A percentile compares a stretch with the other conserved stretches of the same genome.
These are phyloP conservation scores for Perkinsela sp. DNA, from an alignment of 208 protist species.

Conservation along the genomic window DNA sequence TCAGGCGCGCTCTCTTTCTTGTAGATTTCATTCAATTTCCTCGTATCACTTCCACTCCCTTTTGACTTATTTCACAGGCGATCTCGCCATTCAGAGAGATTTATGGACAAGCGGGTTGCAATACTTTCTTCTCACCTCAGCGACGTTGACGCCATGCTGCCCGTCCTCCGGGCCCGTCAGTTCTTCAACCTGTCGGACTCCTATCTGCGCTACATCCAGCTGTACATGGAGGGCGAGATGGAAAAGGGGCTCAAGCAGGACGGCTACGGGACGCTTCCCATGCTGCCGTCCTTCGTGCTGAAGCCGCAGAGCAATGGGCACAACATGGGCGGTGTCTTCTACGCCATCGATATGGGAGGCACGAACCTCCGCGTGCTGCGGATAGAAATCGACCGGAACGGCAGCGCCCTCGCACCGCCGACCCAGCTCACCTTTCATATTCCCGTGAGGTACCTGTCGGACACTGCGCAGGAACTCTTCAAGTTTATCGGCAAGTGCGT, in stretches of 20 bases:
- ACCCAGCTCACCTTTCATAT: slow-evolving; percentile 19
- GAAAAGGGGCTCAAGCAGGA: slow-evolving; percentile 27
- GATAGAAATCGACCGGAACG: slow-evolving; percentile 16
- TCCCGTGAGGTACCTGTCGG: slow-evolving; percentile 13
- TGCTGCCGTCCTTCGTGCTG: slow-evolving; percentile 55
- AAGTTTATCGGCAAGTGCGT: slow-evolving; percentile 49
- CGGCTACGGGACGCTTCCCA: slow-evolving; percentile 26
- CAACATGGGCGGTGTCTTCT: slow-evolving; percentile 25
- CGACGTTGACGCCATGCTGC: neutral
- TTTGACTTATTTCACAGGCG: too few species aligned
- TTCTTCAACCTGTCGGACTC: slow-evolving; percentile 16
- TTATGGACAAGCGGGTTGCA: neutral
- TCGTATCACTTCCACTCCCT: too few species aligned
- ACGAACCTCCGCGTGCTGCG: slow-evolving; percentile 60
- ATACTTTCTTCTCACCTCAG: neutral
- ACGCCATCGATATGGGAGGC: slow-evolving; percentile 62
- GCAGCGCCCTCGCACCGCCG: slow-evolving; percentile 9
- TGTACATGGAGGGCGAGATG: slow-evolving; percentile 53
- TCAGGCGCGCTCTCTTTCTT: too few species aligned
- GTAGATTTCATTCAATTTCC: too few species aligned
- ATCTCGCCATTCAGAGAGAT: too few species aligned
- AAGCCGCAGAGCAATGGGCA: slow-evolving; percentile 7
- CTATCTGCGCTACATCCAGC: slow-evolving; percentile 21
- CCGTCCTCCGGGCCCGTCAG: neutral
- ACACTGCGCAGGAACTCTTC: slow-evolving; percentile 29